Evolutionary conservation across 495 filamentous ascomycete genomes (phyloP).

Genomic region (Aspergillus panamensis): DNA sequence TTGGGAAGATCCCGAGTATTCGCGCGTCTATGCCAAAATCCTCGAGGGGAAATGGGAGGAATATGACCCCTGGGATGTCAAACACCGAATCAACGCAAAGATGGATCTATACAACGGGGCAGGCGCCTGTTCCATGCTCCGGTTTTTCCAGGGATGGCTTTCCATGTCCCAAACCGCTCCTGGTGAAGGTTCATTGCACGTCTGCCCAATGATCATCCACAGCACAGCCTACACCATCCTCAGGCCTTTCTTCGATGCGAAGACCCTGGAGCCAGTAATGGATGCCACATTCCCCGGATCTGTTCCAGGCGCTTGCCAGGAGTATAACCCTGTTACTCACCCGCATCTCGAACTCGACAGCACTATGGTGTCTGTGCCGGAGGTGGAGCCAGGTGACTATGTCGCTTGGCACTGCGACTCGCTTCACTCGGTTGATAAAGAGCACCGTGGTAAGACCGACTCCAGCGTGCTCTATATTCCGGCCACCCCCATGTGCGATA

Average conservation of each 20-base stretch:
- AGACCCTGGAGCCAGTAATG: slow-evolving; percentile 47
- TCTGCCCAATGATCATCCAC: slow-evolving; percentile 73
- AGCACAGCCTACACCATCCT: slow-evolving; percentile 78
- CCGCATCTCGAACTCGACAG: slow-evolving; percentile 68
- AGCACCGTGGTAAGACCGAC: slow-evolving; percentile 66
- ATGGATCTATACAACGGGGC: slow-evolving; percentile 80
- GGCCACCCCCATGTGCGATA: slow-evolving; percentile 72
- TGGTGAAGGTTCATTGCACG: slow-evolving; percentile 73
- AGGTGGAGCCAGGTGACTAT: slow-evolving; percentile 77
- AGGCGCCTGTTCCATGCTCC: slow-evolving; percentile 78
- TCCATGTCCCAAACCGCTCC: slow-evolving; percentile 70
- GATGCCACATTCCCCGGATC: slow-evolving; percentile 64
- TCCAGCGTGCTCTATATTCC: slow-evolving; percentile 86
- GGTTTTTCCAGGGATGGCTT: slow-evolving; percentile 88
- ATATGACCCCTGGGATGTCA: slow-evolving; percentile 77
- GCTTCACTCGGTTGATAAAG: slow-evolving; percentile 77
- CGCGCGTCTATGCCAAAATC: slow-evolving; percentile 68
- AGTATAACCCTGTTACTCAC: slow-evolving; percentile 66
- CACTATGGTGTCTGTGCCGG: slow-evolving; percentile 78
- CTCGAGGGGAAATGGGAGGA: slow-evolving; percentile 75
- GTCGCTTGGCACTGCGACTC: slow-evolving; percentile 89
- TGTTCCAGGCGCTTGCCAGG: slow-evolving; percentile 71
- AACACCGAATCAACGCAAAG: slow-evolving; percentile 61
- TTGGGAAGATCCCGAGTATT: slow-evolving; percentile 81
- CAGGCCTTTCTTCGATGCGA: slow-evolving; percentile 71